Conservation (phyloP, 345 rosid species). For the Lumnitzera racemosa region DNA sequence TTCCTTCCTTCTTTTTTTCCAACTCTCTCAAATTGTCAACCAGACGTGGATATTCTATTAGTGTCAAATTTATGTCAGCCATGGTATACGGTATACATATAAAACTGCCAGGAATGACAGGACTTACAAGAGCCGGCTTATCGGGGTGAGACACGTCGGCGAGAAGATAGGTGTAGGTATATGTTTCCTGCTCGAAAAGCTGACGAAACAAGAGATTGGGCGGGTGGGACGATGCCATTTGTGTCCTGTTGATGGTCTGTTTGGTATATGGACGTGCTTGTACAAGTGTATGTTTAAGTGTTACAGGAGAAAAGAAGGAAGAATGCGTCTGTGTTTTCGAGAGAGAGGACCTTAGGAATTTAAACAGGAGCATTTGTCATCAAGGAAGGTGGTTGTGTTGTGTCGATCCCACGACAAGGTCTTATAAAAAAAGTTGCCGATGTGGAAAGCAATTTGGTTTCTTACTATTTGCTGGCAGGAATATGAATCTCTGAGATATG, state of each 20-base stretch:
- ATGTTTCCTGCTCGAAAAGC: slow-evolving; percentile 86
- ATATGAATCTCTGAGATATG: too few relatives aligned
- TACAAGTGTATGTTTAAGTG: too few relatives aligned
- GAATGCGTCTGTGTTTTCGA: slow-evolving; percentile 7
- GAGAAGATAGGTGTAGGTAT: slow-evolving; percentile 83
- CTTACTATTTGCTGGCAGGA: too few relatives aligned
- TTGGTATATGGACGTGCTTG: not conserved
- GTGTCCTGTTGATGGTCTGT: slow-evolving; percentile 24
- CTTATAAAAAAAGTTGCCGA: too few relatives aligned
- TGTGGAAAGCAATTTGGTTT: too few relatives aligned
- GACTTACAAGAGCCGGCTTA: slow-evolving; percentile 74
- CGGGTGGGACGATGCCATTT: slow-evolving; percentile 13
- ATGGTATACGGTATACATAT: not conserved
- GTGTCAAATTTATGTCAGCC: too few relatives aligned
- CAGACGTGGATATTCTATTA: too few relatives aligned
- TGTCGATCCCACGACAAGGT: too few relatives aligned
- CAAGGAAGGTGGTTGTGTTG: too few relatives aligned
- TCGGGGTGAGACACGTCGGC: slow-evolving; percentile 76
- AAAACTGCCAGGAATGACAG: not conserved
- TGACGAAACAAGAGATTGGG: slow-evolving; percentile 74
- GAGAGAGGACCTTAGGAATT: not conserved
- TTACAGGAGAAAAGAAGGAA: slow-evolving; percentile 3
- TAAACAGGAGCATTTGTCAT: too few relatives aligned
- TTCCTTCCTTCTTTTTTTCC: too few relatives aligned
- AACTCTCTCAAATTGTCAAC: too few relatives aligned